Conservation (phyloP, 2,329 filamentous ascomycete species). For the Annulohypoxylon truncatum region DNA sequence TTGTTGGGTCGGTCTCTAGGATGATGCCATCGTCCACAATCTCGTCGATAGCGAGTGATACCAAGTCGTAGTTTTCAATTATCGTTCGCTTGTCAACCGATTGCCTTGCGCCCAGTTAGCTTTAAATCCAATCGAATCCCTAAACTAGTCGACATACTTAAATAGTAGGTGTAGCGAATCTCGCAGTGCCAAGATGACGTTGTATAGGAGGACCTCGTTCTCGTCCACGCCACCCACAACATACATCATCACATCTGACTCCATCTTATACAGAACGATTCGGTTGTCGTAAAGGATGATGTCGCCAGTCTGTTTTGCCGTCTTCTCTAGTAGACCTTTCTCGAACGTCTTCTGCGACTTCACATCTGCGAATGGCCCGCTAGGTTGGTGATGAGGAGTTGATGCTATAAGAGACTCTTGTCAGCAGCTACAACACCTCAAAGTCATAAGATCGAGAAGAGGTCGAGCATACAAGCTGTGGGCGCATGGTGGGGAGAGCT, state of each 20-base stretch:
- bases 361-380: constrained; percentile 84
- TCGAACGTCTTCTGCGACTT: constrained; percentile 98
- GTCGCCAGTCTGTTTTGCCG: constrained; percentile 92
- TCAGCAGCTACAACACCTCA: constrained; percentile 36
- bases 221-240: constrained; percentile 91
- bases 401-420: constrained; percentile 52
- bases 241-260: constrained; percentile 96
- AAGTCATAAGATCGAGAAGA: background rate
- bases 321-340: constrained; percentile 95
- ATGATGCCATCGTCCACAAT: constrained; percentile 96
- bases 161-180: constrained; percentile 92
- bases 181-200: constrained; percentile 88
- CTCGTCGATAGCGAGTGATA: constrained; percentile 93
- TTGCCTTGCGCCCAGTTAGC: constrained; percentile 72
- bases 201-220: constrained; percentile 97
- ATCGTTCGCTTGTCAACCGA: constrained; percentile 97
- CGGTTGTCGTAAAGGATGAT: constrained; percentile 98
- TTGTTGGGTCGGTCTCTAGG: constrained; percentile 94
- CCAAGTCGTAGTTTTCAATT: constrained; percentile 97
- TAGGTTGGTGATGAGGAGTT: constrained; percentile 58
- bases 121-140: background rate
- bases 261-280: constrained; percentile 97
- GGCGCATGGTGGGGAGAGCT: constrained; percentile 65
- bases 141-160: constrained; percentile 71
- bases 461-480: constrained; percentile 41